phyloP scores from a whole-genome alignment of 495 filamentous ascomycete species.

The Podospora pseudocomata region DNA sequence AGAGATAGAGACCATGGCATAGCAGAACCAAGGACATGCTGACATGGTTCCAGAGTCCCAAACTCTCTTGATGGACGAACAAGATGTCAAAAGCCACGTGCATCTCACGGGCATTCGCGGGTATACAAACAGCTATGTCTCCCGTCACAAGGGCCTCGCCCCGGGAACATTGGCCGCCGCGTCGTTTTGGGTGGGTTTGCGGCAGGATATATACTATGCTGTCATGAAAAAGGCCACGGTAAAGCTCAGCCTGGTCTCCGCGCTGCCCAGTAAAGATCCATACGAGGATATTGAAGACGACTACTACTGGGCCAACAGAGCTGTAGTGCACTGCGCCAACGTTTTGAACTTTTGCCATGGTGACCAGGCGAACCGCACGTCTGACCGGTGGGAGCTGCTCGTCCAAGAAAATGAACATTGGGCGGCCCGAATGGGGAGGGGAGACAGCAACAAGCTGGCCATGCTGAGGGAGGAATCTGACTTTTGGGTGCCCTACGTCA shows the following conservation, averaged over 20 bases:
- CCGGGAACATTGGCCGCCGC: slow-evolving; percentile 45
- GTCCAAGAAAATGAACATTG: slow-evolving; percentile 28
- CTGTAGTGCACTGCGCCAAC: slow-evolving; percentile 51
- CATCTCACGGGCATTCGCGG: slow-evolving; percentile 52
- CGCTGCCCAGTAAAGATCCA: slow-evolving; percentile 44
- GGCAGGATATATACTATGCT: slow-evolving; percentile 55
- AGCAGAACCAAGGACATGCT: not conserved
- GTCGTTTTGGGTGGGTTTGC: slow-evolving; percentile 55
- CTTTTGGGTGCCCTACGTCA: slow-evolving; percentile 10
- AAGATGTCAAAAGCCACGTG: slow-evolving; percentile 38
- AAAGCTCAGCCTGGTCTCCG: slow-evolving; percentile 38
- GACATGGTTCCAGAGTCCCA: not conserved
- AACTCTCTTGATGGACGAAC: slow-evolving; percentile 31
- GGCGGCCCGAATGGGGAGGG: not conserved
- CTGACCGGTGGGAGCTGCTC: slow-evolving; percentile 12
- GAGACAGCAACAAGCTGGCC: not conserved
- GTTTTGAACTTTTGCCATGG: slow-evolving; percentile 51
- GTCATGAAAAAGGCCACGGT: slow-evolving; percentile 49
- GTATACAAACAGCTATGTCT: slow-evolving; percentile 23
- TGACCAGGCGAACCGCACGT: slow-evolving; percentile 21
- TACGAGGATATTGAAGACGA: slow-evolving; percentile 35
- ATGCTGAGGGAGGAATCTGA: not conserved
- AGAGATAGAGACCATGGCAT: not conserved
- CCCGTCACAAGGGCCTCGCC: slow-evolving; percentile 33
- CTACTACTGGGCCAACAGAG: slow-evolving; percentile 52